Percentiles rank a stretch among this genome's conserved stretches.
These are phyloP conservation scores for Cyamopsis tetragonoloba DNA, from an alignment of 306 rosid genomes.

Conservation along the genomic window DNA sequence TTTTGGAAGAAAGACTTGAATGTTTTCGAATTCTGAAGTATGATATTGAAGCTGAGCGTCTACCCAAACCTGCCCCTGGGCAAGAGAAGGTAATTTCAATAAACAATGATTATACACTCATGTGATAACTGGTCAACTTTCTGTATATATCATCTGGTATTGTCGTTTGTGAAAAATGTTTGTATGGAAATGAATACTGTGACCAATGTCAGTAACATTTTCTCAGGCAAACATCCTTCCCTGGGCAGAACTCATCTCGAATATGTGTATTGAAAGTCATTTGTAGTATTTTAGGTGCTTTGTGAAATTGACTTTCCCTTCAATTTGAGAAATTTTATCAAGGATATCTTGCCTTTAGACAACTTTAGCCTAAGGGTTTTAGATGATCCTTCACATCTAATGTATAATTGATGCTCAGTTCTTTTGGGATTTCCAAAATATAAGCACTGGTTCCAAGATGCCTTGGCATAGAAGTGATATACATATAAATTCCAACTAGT, in stretches of 20 bases:
- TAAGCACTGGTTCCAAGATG: background rate
- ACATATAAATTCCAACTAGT: background rate
- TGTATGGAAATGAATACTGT: background rate
- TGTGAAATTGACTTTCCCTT: constrained; percentile 6
- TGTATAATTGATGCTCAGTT: background rate
- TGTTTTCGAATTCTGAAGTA: constrained; percentile 85
- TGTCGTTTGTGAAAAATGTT: constrained; percentile 6
- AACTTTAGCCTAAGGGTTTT: background rate
- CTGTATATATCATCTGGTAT: background rate
- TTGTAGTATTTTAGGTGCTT: constrained; percentile 7
- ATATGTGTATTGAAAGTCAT: constrained; percentile 5
- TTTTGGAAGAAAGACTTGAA: constrained; percentile 98
- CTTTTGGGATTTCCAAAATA: background rate
- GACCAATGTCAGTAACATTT: background rate
- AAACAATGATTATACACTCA: background rate
- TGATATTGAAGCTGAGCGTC: constrained; percentile 96
- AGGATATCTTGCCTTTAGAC: background rate
- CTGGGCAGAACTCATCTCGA: background rate
- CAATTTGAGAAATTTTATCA: background rate
- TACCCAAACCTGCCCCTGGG: constrained; percentile 84
- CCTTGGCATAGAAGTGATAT: background rate
- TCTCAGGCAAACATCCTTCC: background rate
- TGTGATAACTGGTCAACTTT: background rate
- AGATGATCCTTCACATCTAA: background rate
- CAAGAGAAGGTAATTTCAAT: constrained; percentile 71